A percentile compares a stretch with the other conserved stretches of the same genome.
These are phyloP conservation scores for Uronychia setigera DNA, from an alignment of 73 alveolate species.

Conservation along the genomic window DNA sequence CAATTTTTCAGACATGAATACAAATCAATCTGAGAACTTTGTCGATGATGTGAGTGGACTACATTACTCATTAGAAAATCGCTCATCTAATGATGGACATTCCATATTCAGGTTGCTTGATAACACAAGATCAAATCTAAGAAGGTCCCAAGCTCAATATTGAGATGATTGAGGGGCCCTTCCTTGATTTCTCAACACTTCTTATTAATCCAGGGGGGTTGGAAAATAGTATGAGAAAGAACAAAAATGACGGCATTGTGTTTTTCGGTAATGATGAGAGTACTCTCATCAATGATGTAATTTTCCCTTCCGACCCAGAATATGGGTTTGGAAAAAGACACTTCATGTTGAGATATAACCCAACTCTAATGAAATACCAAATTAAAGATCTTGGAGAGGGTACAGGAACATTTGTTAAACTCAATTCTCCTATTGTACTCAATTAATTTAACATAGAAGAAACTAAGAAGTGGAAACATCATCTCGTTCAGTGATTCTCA, in stretches of 20 bases:
- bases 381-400: background rate
- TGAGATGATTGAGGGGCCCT: background rate
- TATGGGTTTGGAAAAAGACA: background rate
- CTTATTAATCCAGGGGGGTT: background rate
- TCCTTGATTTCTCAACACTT: background rate
- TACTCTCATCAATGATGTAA: background rate
- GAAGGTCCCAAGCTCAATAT: background rate
- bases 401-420: background rate
- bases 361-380: background rate
- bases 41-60: background rate
- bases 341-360: background rate
- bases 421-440: too few species aligned
- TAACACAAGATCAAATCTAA: background rate
- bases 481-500: too few species aligned
- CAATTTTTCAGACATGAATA: background rate
- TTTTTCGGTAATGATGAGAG: background rate
- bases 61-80: background rate
- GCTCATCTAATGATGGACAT: background rate
- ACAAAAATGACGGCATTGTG: background rate
- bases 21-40: background rate
- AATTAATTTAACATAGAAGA: too few species aligned
- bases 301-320: background rate
- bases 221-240: background rate
- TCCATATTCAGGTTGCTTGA: background rate
- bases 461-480: too few species aligned